Evolutionary conservation across 2,329 filamentous ascomycete species (phyloP), one percentile per base, ranked within the genome.

Genomic region (Monilinia polystroma): DNA sequence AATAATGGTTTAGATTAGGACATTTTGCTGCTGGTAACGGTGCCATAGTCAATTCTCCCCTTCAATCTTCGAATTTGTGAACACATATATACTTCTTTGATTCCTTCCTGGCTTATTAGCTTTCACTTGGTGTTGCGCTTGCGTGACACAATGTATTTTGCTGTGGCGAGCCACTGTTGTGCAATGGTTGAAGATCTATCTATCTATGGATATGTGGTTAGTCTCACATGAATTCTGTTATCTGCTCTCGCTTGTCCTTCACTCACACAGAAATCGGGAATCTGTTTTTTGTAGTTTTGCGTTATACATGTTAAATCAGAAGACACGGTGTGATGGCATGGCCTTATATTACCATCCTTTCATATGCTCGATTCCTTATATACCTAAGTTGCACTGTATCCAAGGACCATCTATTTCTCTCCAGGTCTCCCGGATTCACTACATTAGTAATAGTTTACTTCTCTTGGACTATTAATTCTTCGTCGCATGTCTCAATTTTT

Each of bases 1-100:
- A 60, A 60, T 51, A 51, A 26, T 32, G n/a, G 12, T 41, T 41
- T 11, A 41, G 23, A 63, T 23, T 59, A 18, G 18, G 20, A 60
- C 1, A 60, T 60, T 11, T 20, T 51, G 29, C 29, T 26, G 14
- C 10, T 60, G 29, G 16, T 51, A n/a, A 23, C n/a, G 16, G 32
- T n/a, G 4, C 14, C 58, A 8, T 38, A 20, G n/a, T 20, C 12
- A 20, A 60, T 26, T 41, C 43, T 60, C 12, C 20, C 14, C 49
- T 35, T 26, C 4, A 8, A 51, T 12, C 14, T 60, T 35, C 45
- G 10, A 8, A 51, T 23, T 51, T 12, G 6, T 51, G 2, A 54
- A 54, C 11, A 55, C 32, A 11, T 4, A 55, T 4, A 55, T 23
- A 12, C 45, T 62, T 51, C n/a, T 51, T 26, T 7, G 20, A 26